Evolutionary conservation across 805 yeast species (phyloP), one percentile per base, ranked within the genome.

Genomic region (Candida vartiovaarae): DNA sequence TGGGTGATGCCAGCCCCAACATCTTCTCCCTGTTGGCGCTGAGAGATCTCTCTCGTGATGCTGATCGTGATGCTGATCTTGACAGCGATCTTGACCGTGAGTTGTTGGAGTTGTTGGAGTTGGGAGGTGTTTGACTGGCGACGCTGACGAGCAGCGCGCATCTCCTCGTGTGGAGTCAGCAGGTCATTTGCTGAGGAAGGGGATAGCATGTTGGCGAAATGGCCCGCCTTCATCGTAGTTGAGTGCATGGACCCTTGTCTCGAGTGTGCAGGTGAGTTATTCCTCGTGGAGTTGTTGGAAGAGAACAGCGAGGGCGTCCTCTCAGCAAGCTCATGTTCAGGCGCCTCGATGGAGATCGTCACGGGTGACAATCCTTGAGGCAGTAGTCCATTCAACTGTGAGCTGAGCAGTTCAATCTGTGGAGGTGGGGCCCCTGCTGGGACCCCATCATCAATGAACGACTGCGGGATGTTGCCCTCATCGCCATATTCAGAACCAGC

Each of bases 1-100:
- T 67, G 0, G 85, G 79, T 8, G 79, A 68, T 2, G 88, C 88
- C 43, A 83, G 64, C 53, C 80, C 87, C 23, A 80, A 63, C 70
- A 82, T 75, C 55, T 81, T 75, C 50, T 82, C 83, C 35, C 59
- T 45, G 47, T 56, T 50, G 52, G 61, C 36, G 56, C 68, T 30
- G 59, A 64, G 32, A 46, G 62, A 41, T 28, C 63, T 26, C 32
- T 64, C 58, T n/a, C 48, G 41, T 10, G 45, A 36, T 27, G 35
- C 38, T 24, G 55, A 49, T 29, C 57, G 45, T 5, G 68, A 61
- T 3, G 56, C 43, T 3, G 70, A 63, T 8, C 59, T 47, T 20
- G 67, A 61, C 11, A 41, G 38, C 4, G 55, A 44, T 9, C 52
- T 42, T 0, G 69, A 61, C 11, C 62, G 46, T 10, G 72, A 66